These are phyloP conservation scores for Casuarina glauca DNA, from an alignment of 306 rosid genomes.

Conservation along the genomic window DNA sequence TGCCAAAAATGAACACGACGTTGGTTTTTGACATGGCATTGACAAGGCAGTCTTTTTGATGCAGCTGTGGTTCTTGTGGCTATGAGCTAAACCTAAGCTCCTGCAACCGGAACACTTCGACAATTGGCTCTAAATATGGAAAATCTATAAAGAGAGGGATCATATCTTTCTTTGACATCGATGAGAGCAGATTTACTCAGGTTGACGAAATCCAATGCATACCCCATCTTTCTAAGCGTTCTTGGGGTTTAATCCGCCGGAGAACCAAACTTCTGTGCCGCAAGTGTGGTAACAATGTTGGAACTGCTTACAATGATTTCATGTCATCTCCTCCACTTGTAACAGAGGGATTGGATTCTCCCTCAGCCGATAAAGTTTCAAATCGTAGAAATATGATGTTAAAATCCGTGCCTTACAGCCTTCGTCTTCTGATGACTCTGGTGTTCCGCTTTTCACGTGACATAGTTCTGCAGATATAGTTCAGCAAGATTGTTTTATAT, in stretches of 20 bases:
- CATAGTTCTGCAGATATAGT: constrained; percentile 25
- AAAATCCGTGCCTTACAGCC: constrained; percentile 83
- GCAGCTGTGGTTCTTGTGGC: constrained; percentile 89
- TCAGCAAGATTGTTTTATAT: constrained; percentile 12
- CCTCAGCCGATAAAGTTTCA: constrained; percentile 38
- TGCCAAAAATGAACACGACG: not conserved
- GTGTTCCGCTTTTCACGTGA: constrained; percentile 34
- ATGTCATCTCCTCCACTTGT: constrained; percentile 43
- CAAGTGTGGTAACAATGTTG: constrained; percentile 76
- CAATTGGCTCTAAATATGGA: constrained; percentile 78
- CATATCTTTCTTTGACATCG: constrained; percentile 74
- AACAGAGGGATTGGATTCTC: constrained; percentile 45
- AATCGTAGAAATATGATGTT: constrained; percentile 53
- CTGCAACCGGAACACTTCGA: constrained; percentile 61
- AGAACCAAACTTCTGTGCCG: constrained; percentile 85
- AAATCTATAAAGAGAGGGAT: constrained; percentile 84
- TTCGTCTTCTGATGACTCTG: constrained; percentile 56
- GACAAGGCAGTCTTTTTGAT: constrained; percentile 16
- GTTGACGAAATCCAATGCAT: constrained; percentile 70
- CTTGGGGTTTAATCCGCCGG: constrained; percentile 73
- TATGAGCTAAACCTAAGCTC: constrained; percentile 84
- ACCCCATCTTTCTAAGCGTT: constrained; percentile 67
- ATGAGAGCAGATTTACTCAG: constrained; percentile 71
- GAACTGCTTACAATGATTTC: constrained; percentile 50
- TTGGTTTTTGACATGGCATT: not conserved